Percentiles rank a stretch among this genome's conserved stretches.
phyloP scores from a whole-genome alignment of 345 rosid species.

The Excoecaria cochinchinensis region DNA sequence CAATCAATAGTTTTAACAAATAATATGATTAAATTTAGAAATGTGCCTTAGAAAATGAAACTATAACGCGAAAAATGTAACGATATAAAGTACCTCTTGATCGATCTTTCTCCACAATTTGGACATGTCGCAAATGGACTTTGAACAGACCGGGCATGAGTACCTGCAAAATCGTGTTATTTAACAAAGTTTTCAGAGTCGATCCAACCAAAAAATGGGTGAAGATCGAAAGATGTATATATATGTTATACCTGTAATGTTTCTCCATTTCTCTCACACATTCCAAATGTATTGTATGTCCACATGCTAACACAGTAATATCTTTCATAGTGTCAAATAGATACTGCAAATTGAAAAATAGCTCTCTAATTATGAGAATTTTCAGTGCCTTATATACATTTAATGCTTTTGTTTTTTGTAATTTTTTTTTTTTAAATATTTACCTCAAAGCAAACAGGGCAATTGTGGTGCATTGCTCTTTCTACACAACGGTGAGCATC shows the following conservation, averaged over 20 bases:
- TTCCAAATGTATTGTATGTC: conserved; percentile 64
- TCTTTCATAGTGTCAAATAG: conserved; percentile 59
- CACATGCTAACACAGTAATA: conserved; percentile 54
- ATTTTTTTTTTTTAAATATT: not conserved
- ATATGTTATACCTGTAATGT: conserved; percentile 24
- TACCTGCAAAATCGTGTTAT: conserved; percentile 40
- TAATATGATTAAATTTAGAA: not conserved
- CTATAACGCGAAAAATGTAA: not conserved
- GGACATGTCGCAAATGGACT: conserved; percentile 76
- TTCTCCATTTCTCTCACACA: conserved; percentile 53
- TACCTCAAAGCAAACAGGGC: conserved; percentile 82
- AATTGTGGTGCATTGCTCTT: conserved; percentile 75
- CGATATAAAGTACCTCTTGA: conserved; percentile 56
- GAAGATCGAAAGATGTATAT: no score
- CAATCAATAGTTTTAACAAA: not conserved
- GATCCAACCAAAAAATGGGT: no score
- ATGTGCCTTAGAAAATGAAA: not conserved
- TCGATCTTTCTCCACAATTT: conserved; percentile 72
- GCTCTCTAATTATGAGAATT: not conserved
- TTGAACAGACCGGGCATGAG: conserved; percentile 84
- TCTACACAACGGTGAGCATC: conserved; percentile 60
- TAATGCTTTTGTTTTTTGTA: not conserved
- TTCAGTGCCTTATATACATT: not conserved
- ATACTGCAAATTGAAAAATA: conserved; percentile 41
- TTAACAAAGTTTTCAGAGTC: not conserved